Percentiles rank a stretch among this genome's conserved stretches.
These are phyloP conservation scores for Rhizodiscina lignyota DNA, from an alignment of 495 filamentous ascomycete genomes.

Conservation along the genomic window DNA sequence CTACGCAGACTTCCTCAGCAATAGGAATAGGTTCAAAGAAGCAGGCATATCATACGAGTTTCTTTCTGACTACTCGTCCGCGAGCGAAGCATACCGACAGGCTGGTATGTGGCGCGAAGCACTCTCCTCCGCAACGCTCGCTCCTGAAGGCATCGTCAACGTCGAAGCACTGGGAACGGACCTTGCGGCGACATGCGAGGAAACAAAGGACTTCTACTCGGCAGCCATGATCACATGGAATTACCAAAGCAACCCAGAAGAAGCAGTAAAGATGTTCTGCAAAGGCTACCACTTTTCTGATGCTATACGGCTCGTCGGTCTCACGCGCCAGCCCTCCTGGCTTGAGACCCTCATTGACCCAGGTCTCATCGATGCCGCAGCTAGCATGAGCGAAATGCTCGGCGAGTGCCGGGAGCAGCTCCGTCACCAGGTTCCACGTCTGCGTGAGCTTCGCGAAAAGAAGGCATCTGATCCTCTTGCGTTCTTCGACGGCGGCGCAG, in stretches of 20 bases:
- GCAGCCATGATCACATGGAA: slow-evolving; percentile 70
- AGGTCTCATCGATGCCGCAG: slow-evolving; percentile 61
- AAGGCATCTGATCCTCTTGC: slow-evolving; percentile 60
- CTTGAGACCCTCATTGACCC: slow-evolving; percentile 49
- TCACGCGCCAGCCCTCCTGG: slow-evolving; percentile 28
- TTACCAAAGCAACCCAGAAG: slow-evolving; percentile 52
- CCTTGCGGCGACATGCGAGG: slow-evolving; percentile 55
- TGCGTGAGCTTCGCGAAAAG: slow-evolving; percentile 62
- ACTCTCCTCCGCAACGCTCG: slow-evolving; percentile 56
- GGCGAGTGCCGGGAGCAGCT: slow-evolving; percentile 83
- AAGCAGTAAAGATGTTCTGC: slow-evolving; percentile 56
- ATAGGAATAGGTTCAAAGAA: slow-evolving; percentile 59
- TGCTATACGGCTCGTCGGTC: slow-evolving; percentile 52
- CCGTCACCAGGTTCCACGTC: slow-evolving; percentile 64
- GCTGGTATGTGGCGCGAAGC: slow-evolving; percentile 86
- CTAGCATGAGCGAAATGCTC: slow-evolving; percentile 67
- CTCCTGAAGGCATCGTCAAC: slow-evolving; percentile 29
- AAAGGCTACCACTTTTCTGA: slow-evolving; percentile 71
- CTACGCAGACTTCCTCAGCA: slow-evolving; percentile 64
- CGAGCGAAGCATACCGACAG: slow-evolving; percentile 61
- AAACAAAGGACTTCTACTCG: slow-evolving; percentile 63
- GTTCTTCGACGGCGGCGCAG: slow-evolving; percentile 34
- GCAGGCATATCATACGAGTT: slow-evolving; percentile 79
- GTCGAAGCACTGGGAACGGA: slow-evolving; percentile 44
- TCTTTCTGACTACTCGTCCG: slow-evolving; percentile 50